Evolutionary conservation across 306 rosid genomes (phyloP), one percentile per base, ranked within the genome.

Genomic region (Cicer yamashitae): DNA sequence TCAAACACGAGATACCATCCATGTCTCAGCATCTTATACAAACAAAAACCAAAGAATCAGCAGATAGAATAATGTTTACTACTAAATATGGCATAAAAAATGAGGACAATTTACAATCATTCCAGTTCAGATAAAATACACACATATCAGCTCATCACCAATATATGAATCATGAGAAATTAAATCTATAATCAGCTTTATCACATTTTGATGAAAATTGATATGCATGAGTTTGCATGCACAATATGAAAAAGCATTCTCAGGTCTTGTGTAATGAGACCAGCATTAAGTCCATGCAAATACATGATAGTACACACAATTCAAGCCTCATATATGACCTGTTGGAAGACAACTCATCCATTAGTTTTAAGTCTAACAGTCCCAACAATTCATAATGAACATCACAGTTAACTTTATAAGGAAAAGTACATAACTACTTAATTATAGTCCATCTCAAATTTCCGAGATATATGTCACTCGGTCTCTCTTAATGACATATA

Each of bases 401-500:
- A 48, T 5, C 18, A 4, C 34, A 54, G 37, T 54, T 30, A 3
- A 30, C 37, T 30, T 30, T 30, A 30, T 30, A 30, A 30, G 34
- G 34, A 30, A 30, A 30, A 30, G 37, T 30, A 30, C 37, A 30
- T 30, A 4, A 30, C 37, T 30, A 30, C 5, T 30, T 54, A 74
- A 66, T 30, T 56, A 69, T 1, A n/a, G 74, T 58, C 58, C 41
- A 50, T 48, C 18, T 56, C 67, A 70, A 15, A 71, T 79, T 39
- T 47, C 48, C 10, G 60, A 43, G 59, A 54, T 30, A 75, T 54
- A 65, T 8, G 39, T 46, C 30, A 56, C 93, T n/a, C 96, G 83
- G 78, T 91, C 93, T 84, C 96, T 85, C 85, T 91, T 91, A 17
- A 91, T 78, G 70, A 88, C 73, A 61, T 88, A 88, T 71, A 91